Base-by-base conservation (phyloP, 2,329 filamentous ascomycete species). In the Penicillium nordicum region DNA sequence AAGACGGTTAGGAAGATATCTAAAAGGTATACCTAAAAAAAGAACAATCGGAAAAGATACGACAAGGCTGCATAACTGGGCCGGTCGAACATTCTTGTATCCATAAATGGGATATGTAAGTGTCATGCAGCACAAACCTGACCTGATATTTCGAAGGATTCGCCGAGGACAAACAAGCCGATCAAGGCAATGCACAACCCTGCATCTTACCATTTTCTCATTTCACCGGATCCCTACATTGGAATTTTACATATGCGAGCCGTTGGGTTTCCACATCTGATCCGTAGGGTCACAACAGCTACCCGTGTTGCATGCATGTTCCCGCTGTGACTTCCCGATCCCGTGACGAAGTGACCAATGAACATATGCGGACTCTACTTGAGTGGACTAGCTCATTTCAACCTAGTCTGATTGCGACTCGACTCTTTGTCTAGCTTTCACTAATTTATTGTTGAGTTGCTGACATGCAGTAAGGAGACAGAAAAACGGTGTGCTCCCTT, bases 311-410 rank as follows among this genome's bases (percentile, higher is more conserved):
- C 42, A 51, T 63, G 57, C 54, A 55, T 37, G 45, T 23, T 53
- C 36, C 61, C 57, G 59, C 27, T 36, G 46, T 58, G 54, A 46
- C 57, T 62, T 41, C 41, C 49, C 30, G 43, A 49, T 48, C 32
- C 12, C 47, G 30, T 41, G 30, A 53, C 40, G 27, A 50, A 30
- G 23, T 34, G 42, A 41, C 59, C 56, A 64, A 59, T 58, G 16
- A 52, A 12, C 51, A 53, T 23, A 32, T 46, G 10, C 36, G 32
- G 43, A 32, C 36, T 32, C 27, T 32, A 47, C 25, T 46, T 37
- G 16, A 30, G n/a, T 43, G 2, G 10, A 11, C 21, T 36, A 30
- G n/a, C 25, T 51, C 32, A 21, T 54, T 54, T 50, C 7, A 34
- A 23, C 44, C 30, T n/a, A 10, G 45, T 14, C 37, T 54, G n/a